A percentile compares a stretch with the other conserved stretches of the same genome.
These are phyloP conservation scores for Globisporangium acanthophoron DNA, from an alignment of 352 stramenopile species.

Conservation along the genomic window DNA sequence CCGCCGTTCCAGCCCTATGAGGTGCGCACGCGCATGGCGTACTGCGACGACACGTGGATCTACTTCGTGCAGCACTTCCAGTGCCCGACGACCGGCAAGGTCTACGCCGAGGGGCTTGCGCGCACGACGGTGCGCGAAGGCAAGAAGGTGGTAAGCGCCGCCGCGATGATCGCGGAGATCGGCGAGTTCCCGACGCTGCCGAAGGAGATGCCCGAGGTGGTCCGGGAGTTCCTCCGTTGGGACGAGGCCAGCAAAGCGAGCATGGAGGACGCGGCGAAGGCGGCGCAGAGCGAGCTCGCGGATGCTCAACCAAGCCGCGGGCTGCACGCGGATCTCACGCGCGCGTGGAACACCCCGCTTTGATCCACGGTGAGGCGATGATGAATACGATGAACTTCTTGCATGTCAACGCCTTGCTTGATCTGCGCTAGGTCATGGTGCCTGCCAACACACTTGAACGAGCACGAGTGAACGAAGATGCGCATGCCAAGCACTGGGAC, in stretches of 20 bases:
- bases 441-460: too few relatives aligned
- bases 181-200: slow-evolving; percentile 13
- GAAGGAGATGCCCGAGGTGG: slow-evolving; percentile 33
- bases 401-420: too few relatives aligned
- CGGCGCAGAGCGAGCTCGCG: not conserved
- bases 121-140: slow-evolving; percentile 29
- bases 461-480: not conserved
- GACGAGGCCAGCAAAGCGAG: slow-evolving; percentile 21
- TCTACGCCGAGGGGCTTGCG: slow-evolving; percentile 48
- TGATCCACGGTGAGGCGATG: not conserved
- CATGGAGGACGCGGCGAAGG: not conserved
- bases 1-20: slow-evolving; percentile 53
- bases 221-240: slow-evolving; percentile 39
- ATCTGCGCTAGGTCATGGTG: too few relatives aligned
- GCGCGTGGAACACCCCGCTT: not conserved
- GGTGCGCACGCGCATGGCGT: slow-evolving; percentile 46
- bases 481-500: not conserved
- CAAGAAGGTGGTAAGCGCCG: slow-evolving; percentile 11
- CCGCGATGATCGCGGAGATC: slow-evolving; percentile 26
- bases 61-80: slow-evolving; percentile 63
- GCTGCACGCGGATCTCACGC: not conserved
- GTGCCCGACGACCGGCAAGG: slow-evolving; percentile 36
- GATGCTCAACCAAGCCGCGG: not conserved
- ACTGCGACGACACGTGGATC: slow-evolving; percentile 55
- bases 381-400: too few relatives aligned